phyloP scores from a whole-genome alignment of 306 rosid species.

The Rosa chinensis region DNA sequence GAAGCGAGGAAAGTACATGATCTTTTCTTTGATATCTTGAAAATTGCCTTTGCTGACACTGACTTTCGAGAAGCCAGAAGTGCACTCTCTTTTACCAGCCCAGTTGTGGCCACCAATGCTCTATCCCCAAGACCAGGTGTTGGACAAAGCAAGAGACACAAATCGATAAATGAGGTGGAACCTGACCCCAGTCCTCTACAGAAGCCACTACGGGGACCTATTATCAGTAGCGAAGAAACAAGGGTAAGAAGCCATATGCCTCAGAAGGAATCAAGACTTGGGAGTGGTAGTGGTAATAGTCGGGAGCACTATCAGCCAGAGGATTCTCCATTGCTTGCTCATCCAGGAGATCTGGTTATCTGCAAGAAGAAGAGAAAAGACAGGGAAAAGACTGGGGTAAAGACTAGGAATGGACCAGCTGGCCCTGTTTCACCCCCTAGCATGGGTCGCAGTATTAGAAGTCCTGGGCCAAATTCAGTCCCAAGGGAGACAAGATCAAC shows the following conservation, averaged over 20 bases:
- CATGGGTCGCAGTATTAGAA: conserved; percentile 53
- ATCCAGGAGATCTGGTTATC: conserved; percentile 92
- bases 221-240: conserved; percentile 48
- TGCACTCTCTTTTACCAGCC: conserved; percentile 61
- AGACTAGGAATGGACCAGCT: conserved; percentile 54
- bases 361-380: conserved; percentile 96
- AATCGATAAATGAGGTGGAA: conserved; percentile 51
- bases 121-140: conserved; percentile 57
- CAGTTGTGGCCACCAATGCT: conserved; percentile 32
- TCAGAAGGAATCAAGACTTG: conserved; percentile 67
- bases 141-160: conserved; percentile 68
- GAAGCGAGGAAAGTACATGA: conserved; percentile 93
- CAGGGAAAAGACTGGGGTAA: conserved; percentile 65
- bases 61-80: conserved; percentile 77
- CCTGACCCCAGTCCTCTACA: conserved; percentile 47
- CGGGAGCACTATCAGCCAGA: conserved; percentile 70
- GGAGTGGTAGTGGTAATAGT: conserved; percentile 50
- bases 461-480: conserved; percentile 56
- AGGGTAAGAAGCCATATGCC: conserved; percentile 55
- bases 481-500: conserved; percentile 56
- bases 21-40: conserved; percentile 82
- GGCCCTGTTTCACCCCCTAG: conserved; percentile 80
- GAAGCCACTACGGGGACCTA: conserved; percentile 52
- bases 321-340: conserved; percentile 59
- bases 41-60: conserved; percentile 72